These are phyloP conservation scores for Magnusiomyces tetraspermus DNA, from an alignment of 1,139 yeast genomes.

Conservation along the genomic window DNA sequence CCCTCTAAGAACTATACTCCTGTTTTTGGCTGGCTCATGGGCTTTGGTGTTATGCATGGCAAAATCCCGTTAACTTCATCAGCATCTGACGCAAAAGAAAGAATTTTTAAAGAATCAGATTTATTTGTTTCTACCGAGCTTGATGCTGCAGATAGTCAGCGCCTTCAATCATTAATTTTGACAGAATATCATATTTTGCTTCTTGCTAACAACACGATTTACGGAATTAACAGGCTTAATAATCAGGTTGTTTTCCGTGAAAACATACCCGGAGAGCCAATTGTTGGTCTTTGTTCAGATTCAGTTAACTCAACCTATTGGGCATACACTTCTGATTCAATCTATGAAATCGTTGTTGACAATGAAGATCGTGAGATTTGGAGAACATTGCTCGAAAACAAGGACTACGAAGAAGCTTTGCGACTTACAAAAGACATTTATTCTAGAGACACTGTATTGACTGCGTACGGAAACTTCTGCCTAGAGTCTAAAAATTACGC, in stretches of 20 bases:
- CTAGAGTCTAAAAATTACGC: slow-evolving; percentile 31
- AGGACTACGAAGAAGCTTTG: slow-evolving; percentile 63
- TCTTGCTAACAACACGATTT: slow-evolving; percentile 36
- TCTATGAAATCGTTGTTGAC: slow-evolving; percentile 59
- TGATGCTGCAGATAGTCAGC: slow-evolving; percentile 15
- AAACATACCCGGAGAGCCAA: slow-evolving; percentile 29
- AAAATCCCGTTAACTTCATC: slow-evolving; percentile 13
- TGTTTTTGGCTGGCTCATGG: slow-evolving; percentile 40
- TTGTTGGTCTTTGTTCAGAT: slow-evolving; percentile 57
- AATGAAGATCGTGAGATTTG: slow-evolving; percentile 70
- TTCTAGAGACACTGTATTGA: slow-evolving; percentile 46
- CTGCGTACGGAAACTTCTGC: slow-evolving; percentile 55
- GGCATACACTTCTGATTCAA: slow-evolving; percentile 43
- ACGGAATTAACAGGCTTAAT: slow-evolving; percentile 43
- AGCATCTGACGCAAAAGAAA: slow-evolving; percentile 15
- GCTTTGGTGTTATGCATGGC: slow-evolving; percentile 37
- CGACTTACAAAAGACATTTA: slow-evolving; percentile 37
- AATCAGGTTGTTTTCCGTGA: slow-evolving; percentile 39
- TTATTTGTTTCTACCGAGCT: slow-evolving; percentile 32
- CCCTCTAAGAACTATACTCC: slow-evolving; percentile 17
- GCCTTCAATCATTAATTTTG: slow-evolving; percentile 36
- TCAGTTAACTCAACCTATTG: slow-evolving; percentile 46
- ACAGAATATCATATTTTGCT: slow-evolving; percentile 47
- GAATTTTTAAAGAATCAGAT: slow-evolving; percentile 30
- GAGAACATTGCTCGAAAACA: slow-evolving; percentile 56